Percentiles rank a stretch among this genome's conserved stretches.
Conservation (phyloP, 768 basidiomycete genomes). For the Suillus alpinus region DNA sequence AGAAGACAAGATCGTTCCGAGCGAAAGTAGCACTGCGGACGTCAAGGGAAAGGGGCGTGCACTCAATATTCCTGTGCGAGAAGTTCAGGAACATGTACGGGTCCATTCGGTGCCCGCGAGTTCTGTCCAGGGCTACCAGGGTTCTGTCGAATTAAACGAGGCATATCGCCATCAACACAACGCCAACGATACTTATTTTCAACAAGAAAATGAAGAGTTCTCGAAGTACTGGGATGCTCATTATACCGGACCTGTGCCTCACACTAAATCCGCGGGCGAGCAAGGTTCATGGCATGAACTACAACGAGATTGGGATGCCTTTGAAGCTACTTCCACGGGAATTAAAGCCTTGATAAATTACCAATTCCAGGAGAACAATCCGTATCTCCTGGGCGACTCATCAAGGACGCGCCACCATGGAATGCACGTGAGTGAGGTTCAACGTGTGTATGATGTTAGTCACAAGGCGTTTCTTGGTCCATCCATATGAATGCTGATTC, state of each 20-base stretch:
- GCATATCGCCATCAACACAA: constrained; percentile 28
- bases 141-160: constrained; percentile 15
- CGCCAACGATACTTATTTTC: constrained; percentile 65
- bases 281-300: constrained; percentile 58
- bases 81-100: constrained; percentile 3
- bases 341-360: constrained; percentile 57
- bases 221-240: constrained; percentile 54
- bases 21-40: constrained; percentile 35
- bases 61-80: constrained; percentile 11
- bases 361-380: constrained; percentile 75
- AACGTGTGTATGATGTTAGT: constrained; percentile 41
- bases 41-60: constrained; percentile 73
- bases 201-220: constrained; percentile 69
- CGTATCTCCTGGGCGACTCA: constrained; percentile 66
- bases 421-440: constrained; percentile 29
- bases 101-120: constrained; percentile 3
- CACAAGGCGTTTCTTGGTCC: background rate
- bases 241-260: constrained; percentile 21
- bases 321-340: constrained; percentile 71
- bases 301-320: constrained; percentile 77
- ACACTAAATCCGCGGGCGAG: constrained; percentile 18
- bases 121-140: constrained; percentile 16
- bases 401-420: constrained; percentile 47
- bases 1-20: constrained; percentile 73
- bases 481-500: constrained; percentile 17